phyloP scores from a whole-genome alignment of 345 rosid genomes.

The Eucalyptus cloeziana region DNA sequence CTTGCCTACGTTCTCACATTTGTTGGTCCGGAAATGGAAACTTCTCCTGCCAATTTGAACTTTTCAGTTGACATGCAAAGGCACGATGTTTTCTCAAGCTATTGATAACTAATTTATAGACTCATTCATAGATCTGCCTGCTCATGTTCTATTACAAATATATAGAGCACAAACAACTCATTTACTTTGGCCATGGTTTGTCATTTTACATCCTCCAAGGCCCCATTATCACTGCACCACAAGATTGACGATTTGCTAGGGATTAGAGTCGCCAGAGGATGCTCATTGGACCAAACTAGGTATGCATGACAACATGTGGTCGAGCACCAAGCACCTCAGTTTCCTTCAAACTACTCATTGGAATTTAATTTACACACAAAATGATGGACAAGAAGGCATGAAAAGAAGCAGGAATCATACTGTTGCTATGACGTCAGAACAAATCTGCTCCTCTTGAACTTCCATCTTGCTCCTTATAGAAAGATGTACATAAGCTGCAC shows the following conservation, averaged over 20 bases:
- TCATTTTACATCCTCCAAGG: background rate
- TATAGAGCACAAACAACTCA: background rate
- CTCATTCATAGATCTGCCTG: background rate
- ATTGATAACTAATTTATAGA: background rate
- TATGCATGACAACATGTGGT: background rate
- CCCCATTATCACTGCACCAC: background rate
- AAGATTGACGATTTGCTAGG: background rate
- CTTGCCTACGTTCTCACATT: background rate
- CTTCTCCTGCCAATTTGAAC: background rate
- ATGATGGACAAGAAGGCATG: background rate
- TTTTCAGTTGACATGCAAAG: background rate
- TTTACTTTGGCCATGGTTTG: background rate
- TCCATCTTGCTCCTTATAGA: background rate
- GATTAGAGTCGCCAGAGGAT: background rate
- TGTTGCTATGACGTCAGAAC: background rate
- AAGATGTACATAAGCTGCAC: background rate
- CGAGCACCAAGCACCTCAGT: background rate
- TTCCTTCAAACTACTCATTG: background rate
- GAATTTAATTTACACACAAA: background rate
- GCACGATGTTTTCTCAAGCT: background rate
- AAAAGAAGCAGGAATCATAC: background rate
- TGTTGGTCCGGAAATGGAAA: background rate
- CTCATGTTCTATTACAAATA: background rate
- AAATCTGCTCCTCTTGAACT: slow-evolving; percentile 2
- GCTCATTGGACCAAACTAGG: background rate